Percentiles rank a stretch among this genome's conserved stretches.
These are phyloP conservation scores for Fusarium mexicanum DNA, from an alignment of 2,329 filamentous ascomycete species.

Conservation along the genomic window DNA sequence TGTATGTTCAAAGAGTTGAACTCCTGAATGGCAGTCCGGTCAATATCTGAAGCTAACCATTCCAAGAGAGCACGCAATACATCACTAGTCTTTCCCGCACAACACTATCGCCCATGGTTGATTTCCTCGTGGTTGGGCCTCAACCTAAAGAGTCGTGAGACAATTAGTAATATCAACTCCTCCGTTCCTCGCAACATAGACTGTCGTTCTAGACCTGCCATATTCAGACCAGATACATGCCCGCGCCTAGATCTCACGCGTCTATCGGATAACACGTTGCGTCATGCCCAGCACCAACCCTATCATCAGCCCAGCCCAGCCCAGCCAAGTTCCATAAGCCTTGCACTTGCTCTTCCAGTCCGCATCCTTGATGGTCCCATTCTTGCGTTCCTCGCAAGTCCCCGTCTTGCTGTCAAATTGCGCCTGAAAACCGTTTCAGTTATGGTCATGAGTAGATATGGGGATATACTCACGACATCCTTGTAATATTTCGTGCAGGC, in stretches of 20 bases:
- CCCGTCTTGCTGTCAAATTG: background rate
- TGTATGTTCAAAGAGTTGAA: fast-evolving
- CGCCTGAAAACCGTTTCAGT: background rate
- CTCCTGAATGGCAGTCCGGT: fast-evolving
- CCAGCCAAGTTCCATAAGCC: background rate
- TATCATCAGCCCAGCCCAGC: background rate
- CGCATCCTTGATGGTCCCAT: background rate
- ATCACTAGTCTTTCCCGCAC: background rate
- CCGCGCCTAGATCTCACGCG: fast-evolving
- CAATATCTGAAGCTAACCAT: fast-evolving
- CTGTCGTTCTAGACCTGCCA: fast-evolving
- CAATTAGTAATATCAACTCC: fast-evolving
- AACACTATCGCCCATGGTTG: background rate
- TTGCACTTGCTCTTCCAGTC: background rate
- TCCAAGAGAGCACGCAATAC: background rate
- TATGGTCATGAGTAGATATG: fast-evolving
- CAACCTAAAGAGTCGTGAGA: background rate
- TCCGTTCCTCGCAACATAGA: fast-evolving
- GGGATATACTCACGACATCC: fast-evolving
- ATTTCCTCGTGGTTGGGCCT: background rate
- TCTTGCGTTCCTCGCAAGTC: fast-evolving
- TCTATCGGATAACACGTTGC: background rate
- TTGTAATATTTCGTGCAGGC: background rate
- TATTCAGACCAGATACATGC: fast-evolving
- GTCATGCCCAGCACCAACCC: background rate